Base-by-base conservation (phyloP, 192 early-diverging fungal species). In the Gigaspora rosea region DNA sequence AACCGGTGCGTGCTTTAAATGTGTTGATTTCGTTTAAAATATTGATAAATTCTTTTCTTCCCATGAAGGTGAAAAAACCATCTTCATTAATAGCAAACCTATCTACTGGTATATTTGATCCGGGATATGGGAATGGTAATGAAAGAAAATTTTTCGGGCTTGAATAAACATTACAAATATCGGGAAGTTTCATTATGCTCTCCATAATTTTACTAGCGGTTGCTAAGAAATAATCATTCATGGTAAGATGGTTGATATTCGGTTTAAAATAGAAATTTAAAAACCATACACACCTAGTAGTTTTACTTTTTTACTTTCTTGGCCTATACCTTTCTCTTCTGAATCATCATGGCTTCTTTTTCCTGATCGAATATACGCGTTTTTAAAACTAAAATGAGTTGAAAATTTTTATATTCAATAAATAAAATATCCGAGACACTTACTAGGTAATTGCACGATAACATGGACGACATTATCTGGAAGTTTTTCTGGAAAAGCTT, bases 41-140 rank as follows among this genome's bases (percentile, higher is more conserved):
- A 18, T 63, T 35, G 4, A 8, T 63, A 32, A 75, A 75, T 75
- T 75, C 15, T 33, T 75, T 63, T 27, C 73, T 41, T 62, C 73
- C 33, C 5, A 75, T 57, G 32, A 62, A 75, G 13, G 4, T 47
- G 15, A 47, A 67, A 41, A 13, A 66, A 66, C 7, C 27, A 66
- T 66, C 32, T 5, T 66, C 16, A 16, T 66, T 16, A 66, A 66
- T 66, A 36, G 64, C 41, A 32, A 66, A 66, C 16, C 64, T 66
- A 36, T 66, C 64, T 66, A 66, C 16, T 66, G 33, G 64, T 66
- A 4, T 33, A 33, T 66, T 66, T 66, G 2, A 32, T 41, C 64
- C 36, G 2, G 36, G 65, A 6, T 67, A 67, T 67, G 12, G 65
- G 9, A 47, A 67, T 46, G 35, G 65, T 67, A 67, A 67, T 46